Evolutionary conservation across 495 filamentous ascomycete species (phyloP).

Genomic region (Tetracladium setigerum): DNA sequence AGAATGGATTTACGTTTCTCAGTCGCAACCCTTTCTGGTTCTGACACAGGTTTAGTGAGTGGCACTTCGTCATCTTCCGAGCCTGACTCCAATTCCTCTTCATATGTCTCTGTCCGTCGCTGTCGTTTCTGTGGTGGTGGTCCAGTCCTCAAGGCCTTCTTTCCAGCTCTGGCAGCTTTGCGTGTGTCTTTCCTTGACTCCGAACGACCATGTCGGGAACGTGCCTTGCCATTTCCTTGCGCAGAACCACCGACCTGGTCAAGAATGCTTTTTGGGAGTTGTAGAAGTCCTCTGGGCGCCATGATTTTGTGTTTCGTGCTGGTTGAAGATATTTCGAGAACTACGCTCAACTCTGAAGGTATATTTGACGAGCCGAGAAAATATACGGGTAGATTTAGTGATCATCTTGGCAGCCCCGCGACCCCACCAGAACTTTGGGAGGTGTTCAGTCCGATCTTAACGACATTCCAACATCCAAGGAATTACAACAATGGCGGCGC

Average conservation of each 20-base stretch:
- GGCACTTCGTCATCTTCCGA: constrained; percentile 15
- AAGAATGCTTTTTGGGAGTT: not conserved
- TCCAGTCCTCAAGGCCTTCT: constrained; percentile 33
- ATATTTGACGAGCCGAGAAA: too few species aligned
- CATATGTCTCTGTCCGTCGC: constrained; percentile 3
- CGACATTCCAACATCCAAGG: constrained; percentile 9
- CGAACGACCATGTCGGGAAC: constrained; percentile 18
- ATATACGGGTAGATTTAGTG: too few species aligned
- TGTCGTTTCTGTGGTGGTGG: constrained; percentile 15
- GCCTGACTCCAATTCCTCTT: constrained; percentile 19
- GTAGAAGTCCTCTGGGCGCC: not conserved
- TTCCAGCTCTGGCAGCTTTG: constrained; percentile 47
- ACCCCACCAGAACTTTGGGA: constrained; percentile 4
- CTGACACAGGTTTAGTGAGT: not conserved
- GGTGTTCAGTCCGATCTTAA: not conserved
- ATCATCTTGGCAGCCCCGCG: too few species aligned
- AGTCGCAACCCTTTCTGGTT: constrained; percentile 23
- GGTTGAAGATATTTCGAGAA: too few species aligned
- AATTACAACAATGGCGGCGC: constrained; percentile 37
- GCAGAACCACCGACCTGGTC: not conserved
- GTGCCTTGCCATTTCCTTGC: constrained; percentile 11
- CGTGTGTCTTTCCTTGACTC: constrained; percentile 52
- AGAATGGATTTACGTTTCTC: constrained; percentile 26
- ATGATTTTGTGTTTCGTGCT: not conserved
- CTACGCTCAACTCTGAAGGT: too few species aligned